These are phyloP conservation scores for Penicillium sp. DNA, from an alignment of 2,329 filamentous ascomycete species.

Conservation along the genomic window DNA sequence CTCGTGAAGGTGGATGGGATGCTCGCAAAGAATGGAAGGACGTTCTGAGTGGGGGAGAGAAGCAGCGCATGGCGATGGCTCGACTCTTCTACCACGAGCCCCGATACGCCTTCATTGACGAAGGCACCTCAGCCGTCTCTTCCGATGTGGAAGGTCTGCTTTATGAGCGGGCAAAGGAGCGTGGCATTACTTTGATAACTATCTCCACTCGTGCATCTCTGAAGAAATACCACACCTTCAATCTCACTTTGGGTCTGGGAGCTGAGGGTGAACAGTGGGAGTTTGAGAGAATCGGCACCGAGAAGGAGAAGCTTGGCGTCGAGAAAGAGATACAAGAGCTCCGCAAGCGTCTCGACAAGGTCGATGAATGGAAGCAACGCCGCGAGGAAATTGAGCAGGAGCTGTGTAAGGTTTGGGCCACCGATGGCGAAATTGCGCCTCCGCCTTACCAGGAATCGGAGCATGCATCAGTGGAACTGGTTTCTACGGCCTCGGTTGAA, in stretches of 20 bases:
- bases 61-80: constrained; percentile 91
- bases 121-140: constrained; percentile 90
- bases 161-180: constrained; percentile 90
- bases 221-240: constrained; percentile 93
- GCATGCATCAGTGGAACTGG: background rate
- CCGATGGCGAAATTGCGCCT: constrained; percentile 41
- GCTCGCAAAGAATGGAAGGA: constrained; percentile 98
- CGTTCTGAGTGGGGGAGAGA: constrained; percentile 93
- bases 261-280: constrained; percentile 84
- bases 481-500: constrained; percentile 2
- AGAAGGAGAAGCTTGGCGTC: constrained; percentile 86
- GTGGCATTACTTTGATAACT: constrained; percentile 91
- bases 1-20: constrained; percentile 94
- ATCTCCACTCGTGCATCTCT: constrained; percentile 92
- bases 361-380: constrained; percentile 78
- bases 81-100: constrained; percentile 92
- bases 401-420: constrained; percentile 63
- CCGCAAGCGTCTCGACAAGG: constrained; percentile 72
- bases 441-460: constrained; percentile 33
- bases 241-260: constrained; percentile 78
- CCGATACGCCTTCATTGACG: constrained; percentile 88
- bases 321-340: constrained; percentile 88
- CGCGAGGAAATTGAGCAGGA: constrained; percentile 79
- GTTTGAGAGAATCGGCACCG: constrained; percentile 89
- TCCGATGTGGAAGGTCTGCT: constrained; percentile 91